Percentiles rank a stretch among this genome's conserved stretches.
Conservation (phyloP, 2,329 filamentous ascomycete genomes). For the Colletotrichum horii region DNA sequence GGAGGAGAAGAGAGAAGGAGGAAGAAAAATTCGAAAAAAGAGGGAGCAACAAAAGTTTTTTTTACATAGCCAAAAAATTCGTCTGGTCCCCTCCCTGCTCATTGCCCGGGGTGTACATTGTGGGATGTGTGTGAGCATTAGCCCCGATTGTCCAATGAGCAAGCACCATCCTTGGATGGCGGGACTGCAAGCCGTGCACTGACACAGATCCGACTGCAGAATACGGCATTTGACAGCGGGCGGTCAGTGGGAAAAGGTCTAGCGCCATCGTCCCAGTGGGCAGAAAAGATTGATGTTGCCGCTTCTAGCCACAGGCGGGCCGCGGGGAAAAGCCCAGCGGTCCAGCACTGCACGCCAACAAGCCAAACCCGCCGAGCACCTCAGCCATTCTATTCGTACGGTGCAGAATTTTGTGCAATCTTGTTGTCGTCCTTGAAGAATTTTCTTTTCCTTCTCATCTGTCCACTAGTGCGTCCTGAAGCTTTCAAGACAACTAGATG, state of each 20-base stretch:
- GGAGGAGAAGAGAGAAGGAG: conserved; percentile 18
- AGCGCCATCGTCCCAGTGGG: background rate
- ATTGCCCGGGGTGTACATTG: background rate
- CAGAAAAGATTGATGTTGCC: conserved; percentile 14
- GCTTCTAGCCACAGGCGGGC: conserved; percentile 16
- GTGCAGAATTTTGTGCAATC: conserved; percentile 14
- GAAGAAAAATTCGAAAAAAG: background rate
- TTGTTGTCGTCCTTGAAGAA: conserved; percentile 15
- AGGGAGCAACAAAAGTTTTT: conserved; percentile 21
- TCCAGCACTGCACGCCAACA: background rate
- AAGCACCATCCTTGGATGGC: conserved; percentile 7
- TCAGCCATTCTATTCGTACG: background rate
- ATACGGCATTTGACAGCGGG: conserved; percentile 8
- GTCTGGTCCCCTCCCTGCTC: conserved; percentile 5
- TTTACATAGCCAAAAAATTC: conserved; percentile 20
- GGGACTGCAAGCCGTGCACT: background rate
- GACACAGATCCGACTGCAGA: conserved; percentile 14
- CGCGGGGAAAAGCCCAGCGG: background rate
- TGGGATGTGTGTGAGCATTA: background rate
- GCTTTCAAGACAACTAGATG: background rate
- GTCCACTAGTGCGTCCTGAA: background rate
- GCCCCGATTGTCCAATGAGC: conserved; percentile 18
- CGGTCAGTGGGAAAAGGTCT: background rate
- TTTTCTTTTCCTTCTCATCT: background rate
- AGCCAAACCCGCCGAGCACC: background rate